These are phyloP conservation scores for Heliamphora ciliata DNA, from an alignment of 179 eudicot genomes.

Conservation along the genomic window DNA sequence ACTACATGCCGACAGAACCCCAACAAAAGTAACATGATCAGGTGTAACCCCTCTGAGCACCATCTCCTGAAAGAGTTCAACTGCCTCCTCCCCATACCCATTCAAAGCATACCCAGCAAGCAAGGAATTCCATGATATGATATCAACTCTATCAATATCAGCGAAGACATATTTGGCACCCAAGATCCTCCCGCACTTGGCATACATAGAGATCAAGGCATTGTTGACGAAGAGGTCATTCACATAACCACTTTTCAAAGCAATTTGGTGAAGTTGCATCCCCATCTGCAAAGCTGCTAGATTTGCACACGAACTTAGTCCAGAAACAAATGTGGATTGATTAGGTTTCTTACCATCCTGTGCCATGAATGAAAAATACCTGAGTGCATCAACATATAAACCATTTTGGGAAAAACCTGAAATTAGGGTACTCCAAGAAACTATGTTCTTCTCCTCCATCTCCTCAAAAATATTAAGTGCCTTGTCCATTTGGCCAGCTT, in stretches of 20 bases:
- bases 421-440: slow-evolving; percentile 25
- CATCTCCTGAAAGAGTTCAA: slow-evolving; percentile 18
- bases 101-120: slow-evolving; percentile 20
- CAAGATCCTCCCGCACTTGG: slow-evolving; percentile 22
- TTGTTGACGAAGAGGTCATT: slow-evolving; percentile 17
- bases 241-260: slow-evolving; percentile 19
- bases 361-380: slow-evolving; percentile 12
- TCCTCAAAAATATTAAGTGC: slow-evolving; percentile 16
- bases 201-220: slow-evolving; percentile 28
- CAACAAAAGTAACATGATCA: slow-evolving; percentile 24
- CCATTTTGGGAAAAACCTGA: slow-evolving; percentile 22
- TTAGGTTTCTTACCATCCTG: slow-evolving; percentile 19
- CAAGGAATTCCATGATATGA: slow-evolving; percentile 22
- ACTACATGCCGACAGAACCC: slow-evolving; percentile 25
- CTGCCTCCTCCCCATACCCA: slow-evolving; percentile 18
- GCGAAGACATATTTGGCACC: slow-evolving; percentile 14
- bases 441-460: slow-evolving; percentile 23
- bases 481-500: slow-evolving; percentile 24
- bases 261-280: slow-evolving; percentile 19
- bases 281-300: slow-evolving; percentile 23
- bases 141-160: slow-evolving; percentile 10
- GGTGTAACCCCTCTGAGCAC: slow-evolving; percentile 13
- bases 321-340: slow-evolving; percentile 23
- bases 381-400: slow-evolving; percentile 16
- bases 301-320: slow-evolving; percentile 20